These are phyloP conservation scores for Blastobotrys parvus DNA, from an alignment of 805 yeast species.

Conservation along the genomic window DNA sequence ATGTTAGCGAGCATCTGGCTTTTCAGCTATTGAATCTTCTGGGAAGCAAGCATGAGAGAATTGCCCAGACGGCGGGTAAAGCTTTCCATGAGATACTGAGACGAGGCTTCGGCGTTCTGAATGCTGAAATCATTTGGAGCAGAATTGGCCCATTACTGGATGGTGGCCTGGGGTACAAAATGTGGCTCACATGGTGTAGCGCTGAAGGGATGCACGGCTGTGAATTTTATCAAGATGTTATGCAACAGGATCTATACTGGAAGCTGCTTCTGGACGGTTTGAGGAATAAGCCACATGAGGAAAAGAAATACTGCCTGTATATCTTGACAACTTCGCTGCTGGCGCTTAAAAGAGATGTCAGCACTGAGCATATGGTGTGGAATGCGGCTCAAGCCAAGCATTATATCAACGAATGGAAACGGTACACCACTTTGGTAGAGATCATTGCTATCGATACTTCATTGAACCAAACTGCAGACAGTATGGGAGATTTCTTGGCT, in stretches of 20 bases:
- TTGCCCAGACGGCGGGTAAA: conserved; percentile 1
- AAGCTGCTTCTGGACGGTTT: conserved; percentile 45
- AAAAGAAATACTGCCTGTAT: conserved; percentile 58
- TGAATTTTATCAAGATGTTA: conserved; percentile 7
- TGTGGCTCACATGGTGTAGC: conserved; percentile 17
- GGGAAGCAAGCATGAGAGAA: not conserved
- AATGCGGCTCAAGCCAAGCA: conserved; percentile 21
- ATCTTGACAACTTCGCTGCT: conserved; percentile 55
- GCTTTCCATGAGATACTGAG: no score
- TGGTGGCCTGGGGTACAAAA: conserved; percentile 16
- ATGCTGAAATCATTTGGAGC: no score
- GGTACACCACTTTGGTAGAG: conserved; percentile 67
- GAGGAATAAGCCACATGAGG: conserved; percentile 51
- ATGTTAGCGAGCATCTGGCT: not conserved
- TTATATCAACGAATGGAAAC: conserved; percentile 53
- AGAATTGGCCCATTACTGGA: no score
- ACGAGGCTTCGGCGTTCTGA: no score
- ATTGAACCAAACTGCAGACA: conserved; percentile 76
- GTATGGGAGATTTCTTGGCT: conserved; percentile 50
- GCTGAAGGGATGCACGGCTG: not conserved
- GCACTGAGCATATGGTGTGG: conserved; percentile 40
- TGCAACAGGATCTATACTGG: conserved; percentile 43
- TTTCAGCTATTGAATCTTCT: not conserved
- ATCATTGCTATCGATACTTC: conserved; percentile 80
- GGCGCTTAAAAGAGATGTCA: conserved; percentile 23